phyloP scores from a whole-genome alignment of 2,329 filamentous ascomycete genomes.

The Bipolaris oryzae region DNA sequence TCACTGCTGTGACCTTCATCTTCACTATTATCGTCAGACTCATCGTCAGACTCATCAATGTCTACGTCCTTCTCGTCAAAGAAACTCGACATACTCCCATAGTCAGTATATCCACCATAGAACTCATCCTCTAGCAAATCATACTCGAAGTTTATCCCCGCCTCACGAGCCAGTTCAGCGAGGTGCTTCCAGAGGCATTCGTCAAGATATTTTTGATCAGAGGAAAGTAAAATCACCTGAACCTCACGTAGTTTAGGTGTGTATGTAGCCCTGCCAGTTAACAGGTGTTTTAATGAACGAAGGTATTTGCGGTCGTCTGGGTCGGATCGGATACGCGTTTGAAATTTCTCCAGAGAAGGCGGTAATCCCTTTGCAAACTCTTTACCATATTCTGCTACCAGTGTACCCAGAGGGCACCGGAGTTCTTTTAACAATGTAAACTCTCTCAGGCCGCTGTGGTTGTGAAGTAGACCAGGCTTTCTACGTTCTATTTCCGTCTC shows the following conservation, averaged over 20 bases:
- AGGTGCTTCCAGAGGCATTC: constrained; percentile 12
- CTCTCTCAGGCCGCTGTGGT: constrained; percentile 14
- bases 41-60: too few species aligned
- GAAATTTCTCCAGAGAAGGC: constrained; percentile 15
- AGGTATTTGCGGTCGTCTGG: constrained; percentile 14
- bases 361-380: constrained; percentile 22
- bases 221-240: constrained; percentile 9
- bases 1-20: too few species aligned
- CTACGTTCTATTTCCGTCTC: constrained; percentile 1
- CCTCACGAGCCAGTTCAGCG: constrained; percentile 6
- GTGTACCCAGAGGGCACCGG: constrained; percentile 18
- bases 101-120: too few species aligned
- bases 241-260: constrained; percentile 17
- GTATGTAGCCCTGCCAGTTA: constrained; percentile 5
- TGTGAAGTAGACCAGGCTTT: background rate
- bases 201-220: background rate
- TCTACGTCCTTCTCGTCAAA: too few species aligned
- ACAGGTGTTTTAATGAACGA: constrained; percentile 22
- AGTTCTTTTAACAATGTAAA: constrained; percentile 22
- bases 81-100: too few species aligned
- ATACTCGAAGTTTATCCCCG: constrained; percentile 12
- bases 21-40: too few species aligned
- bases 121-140: too few species aligned
- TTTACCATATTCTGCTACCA: constrained; percentile 5
- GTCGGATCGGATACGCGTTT: constrained; percentile 8